Conservation (phyloP, 2,329 filamentous ascomycete genomes). For the Aspergillus ochraceoroseus region DNA sequence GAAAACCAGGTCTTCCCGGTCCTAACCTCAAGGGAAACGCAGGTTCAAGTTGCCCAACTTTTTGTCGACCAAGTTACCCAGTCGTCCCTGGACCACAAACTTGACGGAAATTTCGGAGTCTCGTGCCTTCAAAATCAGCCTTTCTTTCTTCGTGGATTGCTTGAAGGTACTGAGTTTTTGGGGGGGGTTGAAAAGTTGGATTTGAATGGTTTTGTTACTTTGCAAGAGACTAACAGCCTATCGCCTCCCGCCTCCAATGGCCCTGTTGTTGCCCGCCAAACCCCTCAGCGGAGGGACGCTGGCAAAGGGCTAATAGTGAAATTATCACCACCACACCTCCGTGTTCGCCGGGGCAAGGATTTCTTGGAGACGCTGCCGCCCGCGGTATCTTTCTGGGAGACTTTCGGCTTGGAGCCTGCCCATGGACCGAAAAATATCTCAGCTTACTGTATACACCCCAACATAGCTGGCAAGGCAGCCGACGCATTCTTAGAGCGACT, state of each 20-base stretch:
- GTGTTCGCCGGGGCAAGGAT: constrained; percentile 51
- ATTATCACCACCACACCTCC: constrained; percentile 51
- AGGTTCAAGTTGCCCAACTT: constrained; percentile 40
- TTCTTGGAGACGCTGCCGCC: constrained; percentile 54
- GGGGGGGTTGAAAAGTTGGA: constrained; percentile 34
- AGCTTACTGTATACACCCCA: constrained; percentile 54
- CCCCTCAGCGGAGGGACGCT: constrained; percentile 26
- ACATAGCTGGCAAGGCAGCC: constrained; percentile 44
- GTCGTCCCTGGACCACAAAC: constrained; percentile 39
- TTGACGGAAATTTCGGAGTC: constrained; percentile 27
- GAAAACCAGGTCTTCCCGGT: constrained; percentile 32
- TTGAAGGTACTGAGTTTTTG: constrained; percentile 29
- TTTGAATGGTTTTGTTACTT: constrained; percentile 34
- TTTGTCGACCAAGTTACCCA: constrained; percentile 44
- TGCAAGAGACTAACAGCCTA: constrained; percentile 28
- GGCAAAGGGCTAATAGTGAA: constrained; percentile 37
- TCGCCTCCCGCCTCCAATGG: constrained; percentile 15
- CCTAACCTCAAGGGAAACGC: constrained; percentile 33
- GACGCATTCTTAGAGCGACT: constrained; percentile 52
- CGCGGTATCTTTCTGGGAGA: constrained; percentile 58
- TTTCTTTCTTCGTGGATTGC: constrained; percentile 22
- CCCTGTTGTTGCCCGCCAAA: constrained; percentile 19
- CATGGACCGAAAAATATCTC: constrained; percentile 55
- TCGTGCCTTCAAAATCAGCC: constrained; percentile 28
- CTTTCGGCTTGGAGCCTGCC: constrained; percentile 54